A percentile compares a stretch with the other conserved stretches of the same genome.
Evolutionary conservation across 176 grass and related monocot species (phyloP).

Genomic region (Rhipidocladum racemiflorum): DNA sequence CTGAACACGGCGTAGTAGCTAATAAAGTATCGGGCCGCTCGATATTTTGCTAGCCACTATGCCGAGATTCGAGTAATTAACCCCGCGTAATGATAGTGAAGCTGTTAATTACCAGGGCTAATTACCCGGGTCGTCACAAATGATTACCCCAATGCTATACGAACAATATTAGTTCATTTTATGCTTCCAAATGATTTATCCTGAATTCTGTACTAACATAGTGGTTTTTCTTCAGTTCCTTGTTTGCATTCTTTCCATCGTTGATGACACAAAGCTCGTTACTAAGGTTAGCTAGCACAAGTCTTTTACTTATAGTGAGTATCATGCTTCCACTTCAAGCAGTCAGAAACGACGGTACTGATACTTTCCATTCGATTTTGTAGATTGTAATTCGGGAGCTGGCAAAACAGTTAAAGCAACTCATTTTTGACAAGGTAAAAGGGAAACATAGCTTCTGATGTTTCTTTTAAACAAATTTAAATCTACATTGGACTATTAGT

Average conservation of each 20-base stretch:
- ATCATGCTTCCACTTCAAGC: neutral
- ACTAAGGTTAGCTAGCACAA: slow-evolving; percentile 50
- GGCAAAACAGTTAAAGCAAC: slow-evolving; percentile 54
- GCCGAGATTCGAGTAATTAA: no score
- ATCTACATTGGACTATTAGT: neutral
- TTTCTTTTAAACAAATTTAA: neutral
- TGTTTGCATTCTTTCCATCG: slow-evolving; percentile 69
- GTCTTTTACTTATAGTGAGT: neutral
- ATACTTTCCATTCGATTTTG: slow-evolving; percentile 27
- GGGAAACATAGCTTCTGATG: neutral
- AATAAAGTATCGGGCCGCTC: no score
- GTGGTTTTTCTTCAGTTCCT: slow-evolving; percentile 54
- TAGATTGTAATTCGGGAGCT: slow-evolving; percentile 75
- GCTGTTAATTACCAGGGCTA: no score
- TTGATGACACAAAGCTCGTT: slow-evolving; percentile 94
- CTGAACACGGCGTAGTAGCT: no score
- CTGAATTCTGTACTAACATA: slow-evolving; percentile 30
- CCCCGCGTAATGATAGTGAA: no score
- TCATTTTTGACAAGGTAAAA: slow-evolving; percentile 80
- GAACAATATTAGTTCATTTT: neutral
- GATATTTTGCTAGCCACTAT: no score
- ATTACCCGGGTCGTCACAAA: no score
- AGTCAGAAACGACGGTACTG: neutral
- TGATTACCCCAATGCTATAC: neutral
- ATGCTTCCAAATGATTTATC: neutral